Conservation (phyloP, 257 asterid species). For the Penstemon newberryi region DNA sequence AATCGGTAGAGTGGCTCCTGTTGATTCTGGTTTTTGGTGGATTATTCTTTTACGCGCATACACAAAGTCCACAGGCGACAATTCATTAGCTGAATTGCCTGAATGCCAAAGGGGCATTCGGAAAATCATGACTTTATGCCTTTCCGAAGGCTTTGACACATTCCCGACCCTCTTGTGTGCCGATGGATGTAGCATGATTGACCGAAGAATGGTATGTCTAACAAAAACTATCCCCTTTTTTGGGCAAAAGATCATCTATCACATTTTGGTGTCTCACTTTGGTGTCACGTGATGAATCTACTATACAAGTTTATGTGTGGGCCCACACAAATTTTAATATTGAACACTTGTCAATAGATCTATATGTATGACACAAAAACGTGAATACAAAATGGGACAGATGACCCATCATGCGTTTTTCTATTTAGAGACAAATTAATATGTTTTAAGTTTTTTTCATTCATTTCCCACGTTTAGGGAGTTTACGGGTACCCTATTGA, state of each 20-base stretch:
- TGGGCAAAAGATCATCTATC: too few relatives aligned
- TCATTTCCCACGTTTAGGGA: constrained; percentile 49
- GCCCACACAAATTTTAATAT: too few relatives aligned
- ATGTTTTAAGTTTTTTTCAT: not conserved
- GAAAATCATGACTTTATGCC: constrained; percentile 72
- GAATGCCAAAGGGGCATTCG: constrained; percentile 87
- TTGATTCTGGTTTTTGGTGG: constrained; percentile 99
- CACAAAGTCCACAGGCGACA: constrained; percentile 92
- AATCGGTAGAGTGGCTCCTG: constrained; percentile 96
- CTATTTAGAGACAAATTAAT: not conserved
- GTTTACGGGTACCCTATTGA: constrained; percentile 90
- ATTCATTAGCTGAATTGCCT: constrained; percentile 73
- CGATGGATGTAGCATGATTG: constrained; percentile 93
- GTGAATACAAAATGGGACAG: too few relatives aligned
- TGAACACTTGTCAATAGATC: too few relatives aligned
- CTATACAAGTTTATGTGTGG: too few relatives aligned
- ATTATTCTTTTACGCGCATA: constrained; percentile 89
- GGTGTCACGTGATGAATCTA: too few relatives aligned
- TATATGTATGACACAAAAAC: too few relatives aligned
- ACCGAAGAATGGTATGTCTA: constrained; percentile 80
- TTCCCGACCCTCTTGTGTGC: constrained; percentile 95
- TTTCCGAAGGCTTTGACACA: constrained; percentile 91
- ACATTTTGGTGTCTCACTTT: too few relatives aligned
- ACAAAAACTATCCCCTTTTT: constrained; percentile 10
- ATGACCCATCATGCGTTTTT: too few relatives aligned